phyloP scores from a whole-genome alignment of 495 filamentous ascomycete genomes.

The Penicillium ucsense region DNA sequence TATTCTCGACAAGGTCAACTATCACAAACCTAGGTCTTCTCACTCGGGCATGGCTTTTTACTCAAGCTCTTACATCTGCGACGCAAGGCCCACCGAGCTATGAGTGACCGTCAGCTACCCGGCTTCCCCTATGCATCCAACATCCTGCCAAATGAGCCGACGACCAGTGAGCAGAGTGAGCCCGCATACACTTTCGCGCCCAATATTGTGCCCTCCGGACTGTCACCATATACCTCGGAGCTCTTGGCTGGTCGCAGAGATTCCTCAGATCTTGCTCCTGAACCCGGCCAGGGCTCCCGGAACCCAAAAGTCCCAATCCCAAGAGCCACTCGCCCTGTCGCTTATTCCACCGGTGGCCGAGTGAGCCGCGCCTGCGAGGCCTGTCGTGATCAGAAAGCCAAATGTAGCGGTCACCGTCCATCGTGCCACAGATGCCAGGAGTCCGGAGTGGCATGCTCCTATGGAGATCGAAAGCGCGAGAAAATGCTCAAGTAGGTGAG shows the following conservation, averaged over 20 bases:
- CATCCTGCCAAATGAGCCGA: slow-evolving; percentile 11
- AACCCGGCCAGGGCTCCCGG: slow-evolving; percentile 9
- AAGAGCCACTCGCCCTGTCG: slow-evolving; percentile 18
- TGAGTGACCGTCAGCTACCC: no score
- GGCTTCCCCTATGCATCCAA: slow-evolving; percentile 7
- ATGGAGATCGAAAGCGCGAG: slow-evolving; percentile 51
- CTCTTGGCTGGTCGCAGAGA: slow-evolving; percentile 8
- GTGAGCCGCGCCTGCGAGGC: slow-evolving; percentile 58
- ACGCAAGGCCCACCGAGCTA: no score
- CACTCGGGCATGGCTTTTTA: no score
- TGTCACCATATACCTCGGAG: slow-evolving; percentile 8
- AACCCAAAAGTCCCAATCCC: slow-evolving; percentile 33
- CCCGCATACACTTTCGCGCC: slow-evolving; percentile 10
- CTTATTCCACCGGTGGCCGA: slow-evolving; percentile 26
- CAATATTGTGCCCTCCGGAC: slow-evolving; percentile 2
- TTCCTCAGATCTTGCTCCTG: slow-evolving; percentile 1
- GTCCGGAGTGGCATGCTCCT: slow-evolving; percentile 39
- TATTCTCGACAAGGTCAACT: no score
- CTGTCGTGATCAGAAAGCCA: slow-evolving; percentile 61
- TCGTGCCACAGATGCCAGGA: slow-evolving; percentile 49
- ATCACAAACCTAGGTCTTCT: no score
- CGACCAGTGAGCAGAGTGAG: slow-evolving; percentile 10
- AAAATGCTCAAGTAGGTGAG: slow-evolving; percentile 42
- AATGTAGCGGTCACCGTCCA: slow-evolving; percentile 50
- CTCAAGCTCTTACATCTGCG: no score